These are phyloP conservation scores for Adenanthera pavonina DNA, from an alignment of 306 rosid species.

Conservation along the genomic window DNA sequence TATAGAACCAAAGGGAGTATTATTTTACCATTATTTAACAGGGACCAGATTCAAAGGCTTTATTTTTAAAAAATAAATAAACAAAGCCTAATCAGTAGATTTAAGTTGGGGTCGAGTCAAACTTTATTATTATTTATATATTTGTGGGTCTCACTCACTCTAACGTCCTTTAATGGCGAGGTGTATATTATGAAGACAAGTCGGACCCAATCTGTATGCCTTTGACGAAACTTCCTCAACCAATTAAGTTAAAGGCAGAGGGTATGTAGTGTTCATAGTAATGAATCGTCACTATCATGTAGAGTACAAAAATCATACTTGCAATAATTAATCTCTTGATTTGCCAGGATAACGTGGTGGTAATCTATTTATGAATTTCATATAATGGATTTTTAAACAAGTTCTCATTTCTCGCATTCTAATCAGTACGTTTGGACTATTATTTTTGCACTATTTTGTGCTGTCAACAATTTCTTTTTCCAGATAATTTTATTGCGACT, in stretches of 20 bases:
- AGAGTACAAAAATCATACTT: constrained; percentile 4
- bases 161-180: neutral
- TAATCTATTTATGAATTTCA: neutral
- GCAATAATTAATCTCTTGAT: constrained; percentile 28
- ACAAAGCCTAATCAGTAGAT: neutral
- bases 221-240: constrained; percentile 8
- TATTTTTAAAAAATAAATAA: neutral
- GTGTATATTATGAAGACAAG: neutral
- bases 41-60: neutral
- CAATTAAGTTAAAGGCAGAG: neutral
- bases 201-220: neutral
- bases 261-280: neutral
- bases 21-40: neutral
- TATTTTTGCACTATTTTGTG: neutral
- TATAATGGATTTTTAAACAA: neutral
- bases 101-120: neutral
- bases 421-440: neutral
- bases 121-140: neutral
- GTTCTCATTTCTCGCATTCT: neutral
- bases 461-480: neutral
- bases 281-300: constrained; percentile 36
- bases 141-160: neutral
- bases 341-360: constrained; percentile 24
- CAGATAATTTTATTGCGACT: neutral
- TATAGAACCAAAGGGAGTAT: too few species aligned